Evolutionary conservation across 495 filamentous ascomycete genomes (phyloP), one percentile per base, ranked within the genome.

Genomic region (Stereocaulon alpinum): DNA sequence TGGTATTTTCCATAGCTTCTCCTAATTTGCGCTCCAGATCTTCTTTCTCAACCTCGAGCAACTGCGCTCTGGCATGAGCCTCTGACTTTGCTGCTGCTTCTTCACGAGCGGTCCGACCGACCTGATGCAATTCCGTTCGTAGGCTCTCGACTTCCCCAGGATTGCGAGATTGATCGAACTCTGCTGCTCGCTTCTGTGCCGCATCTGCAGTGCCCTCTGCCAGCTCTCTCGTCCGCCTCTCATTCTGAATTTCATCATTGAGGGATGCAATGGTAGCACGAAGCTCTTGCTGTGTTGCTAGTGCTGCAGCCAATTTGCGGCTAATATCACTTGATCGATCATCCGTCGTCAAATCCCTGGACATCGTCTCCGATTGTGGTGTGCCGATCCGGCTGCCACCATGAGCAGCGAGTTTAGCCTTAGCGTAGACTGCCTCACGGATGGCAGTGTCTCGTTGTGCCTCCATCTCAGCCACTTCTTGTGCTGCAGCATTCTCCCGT

Each of bases 361-460:
- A 70, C 12, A 70, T 71, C 11, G 68, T 73, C 60, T 91, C 89
- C 0, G 82, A 81, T 63, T 86, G 84, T 10, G 87, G 84, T 2
- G 87, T 86, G 55, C 86, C 83, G 20, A 76, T 75, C 59, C 83
- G 80, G 60, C 86, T 89, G 18, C 86, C 85, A 55, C 82, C 80
- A 60, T 89, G 87, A 2, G 90, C 91, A 42, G 91, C 93, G 18
- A 96, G 77, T 66, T 89, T 95, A 7, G 94, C 88, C 66, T 95
- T 95, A 24, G 91, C 89, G 74, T 96, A 97, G 1, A 90, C 87
- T 0, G 94, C 93, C 71, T 97, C 94, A 61, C 82, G 86, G 43
- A 99, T 81, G 18, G 93, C 93, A 20, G 86, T 84, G 72, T 99
- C 94, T 52, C 94, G 77, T 70, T 97, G 91, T 61, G 87, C 89